Evolutionary conservation across 2,329 filamentous ascomycete genomes (phyloP).

Genomic region (Verruconis gallopava): DNA sequence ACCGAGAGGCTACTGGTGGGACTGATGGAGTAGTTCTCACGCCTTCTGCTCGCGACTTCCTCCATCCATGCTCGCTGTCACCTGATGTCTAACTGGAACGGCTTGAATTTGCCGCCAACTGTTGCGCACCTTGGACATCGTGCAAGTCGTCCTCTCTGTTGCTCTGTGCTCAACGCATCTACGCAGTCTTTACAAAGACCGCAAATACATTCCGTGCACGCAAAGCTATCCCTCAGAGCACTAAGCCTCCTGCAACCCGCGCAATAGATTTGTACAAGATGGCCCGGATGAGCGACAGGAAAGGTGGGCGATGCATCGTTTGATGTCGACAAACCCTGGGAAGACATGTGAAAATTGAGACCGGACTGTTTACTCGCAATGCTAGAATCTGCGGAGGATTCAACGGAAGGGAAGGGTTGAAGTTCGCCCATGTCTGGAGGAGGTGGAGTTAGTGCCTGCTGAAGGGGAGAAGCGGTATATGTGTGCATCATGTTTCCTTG

Average conservation of each 20-base stretch:
- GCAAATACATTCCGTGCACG: slow-evolving; percentile 92
- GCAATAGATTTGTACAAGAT: slow-evolving; percentile 75
- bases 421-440: slow-evolving; percentile 31
- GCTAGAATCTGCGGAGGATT: slow-evolving; percentile 52
- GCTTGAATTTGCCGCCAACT: slow-evolving; percentile 69
- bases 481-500: slow-evolving; percentile 28
- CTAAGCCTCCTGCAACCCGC: slow-evolving; percentile 72
- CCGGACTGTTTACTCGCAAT: slow-evolving; percentile 6
- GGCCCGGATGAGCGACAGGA: neutral
- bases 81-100: slow-evolving; percentile 71
- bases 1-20: too few relatives aligned
- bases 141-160: slow-evolving; percentile 53
- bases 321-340: slow-evolving; percentile 5
- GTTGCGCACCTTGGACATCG: slow-evolving; percentile 68
- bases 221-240: slow-evolving; percentile 70
- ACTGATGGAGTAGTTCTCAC: too few relatives aligned
- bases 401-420: slow-evolving; percentile 79
- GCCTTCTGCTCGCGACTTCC: too few relatives aligned
- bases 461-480: slow-evolving; percentile 81
- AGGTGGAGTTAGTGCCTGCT: slow-evolving; percentile 72
- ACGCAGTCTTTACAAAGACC: slow-evolving; percentile 84
- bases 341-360: slow-evolving; percentile 7
- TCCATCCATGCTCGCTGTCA: slow-evolving; percentile 32
- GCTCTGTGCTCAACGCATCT: slow-evolving; percentile 62
- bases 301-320: slow-evolving; percentile 9